Base-by-base conservation (phyloP, 2,329 filamentous ascomycete genomes). In the Teratosphaeria nubilosa region DNA sequence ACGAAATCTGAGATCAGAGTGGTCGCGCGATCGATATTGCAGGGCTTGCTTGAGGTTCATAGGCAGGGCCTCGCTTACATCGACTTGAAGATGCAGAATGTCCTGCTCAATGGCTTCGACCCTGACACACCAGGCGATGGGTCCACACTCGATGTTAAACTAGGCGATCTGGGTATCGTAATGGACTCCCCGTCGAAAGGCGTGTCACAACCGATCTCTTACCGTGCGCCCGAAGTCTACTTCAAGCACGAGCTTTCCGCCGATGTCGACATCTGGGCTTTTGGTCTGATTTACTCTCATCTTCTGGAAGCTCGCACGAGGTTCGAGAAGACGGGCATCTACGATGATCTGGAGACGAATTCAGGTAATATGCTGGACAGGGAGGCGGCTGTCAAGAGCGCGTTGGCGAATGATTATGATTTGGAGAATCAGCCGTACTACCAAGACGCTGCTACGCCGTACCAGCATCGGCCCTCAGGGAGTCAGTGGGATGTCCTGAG, bases 71-170 rank as follows among this genome's bases (percentile, higher is more conserved):
- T 68, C n/a, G 66, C 68, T 10, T 69, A 69, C 41, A 65, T 63
- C 7, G 67, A 69, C 31, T 51, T 69, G 22, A 69, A 69, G 60
- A 66, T 67, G 61, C 62, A 67, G 22, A 69, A 69, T 53, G 62
- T 69, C 54, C 64, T 69, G 61, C 31, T 69, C 31, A 62, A 63
- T 51, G 66, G 66, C 52, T 69, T 69, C 58, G 56, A 64, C 54
- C 34, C 56, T 13, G 50, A 59, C 50, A 50, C 54, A 7, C 31
- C 60, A 32, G 56, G 52, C 16, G 61, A 64, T 50, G 59, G 62
- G 11, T 61, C 55, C 37, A 51, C 60, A n/a, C 59, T 69, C 11
- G 48, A 56, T 2, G 62, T 64, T 25, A 69, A 64, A n/a, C 60
- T 69, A 7, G 66, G 65, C 13, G 67, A 69, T 58, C 58, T 69